phyloP scores from a whole-genome alignment of 176 grass and related monocot species.

The Saccharum spontaneum region DNA sequence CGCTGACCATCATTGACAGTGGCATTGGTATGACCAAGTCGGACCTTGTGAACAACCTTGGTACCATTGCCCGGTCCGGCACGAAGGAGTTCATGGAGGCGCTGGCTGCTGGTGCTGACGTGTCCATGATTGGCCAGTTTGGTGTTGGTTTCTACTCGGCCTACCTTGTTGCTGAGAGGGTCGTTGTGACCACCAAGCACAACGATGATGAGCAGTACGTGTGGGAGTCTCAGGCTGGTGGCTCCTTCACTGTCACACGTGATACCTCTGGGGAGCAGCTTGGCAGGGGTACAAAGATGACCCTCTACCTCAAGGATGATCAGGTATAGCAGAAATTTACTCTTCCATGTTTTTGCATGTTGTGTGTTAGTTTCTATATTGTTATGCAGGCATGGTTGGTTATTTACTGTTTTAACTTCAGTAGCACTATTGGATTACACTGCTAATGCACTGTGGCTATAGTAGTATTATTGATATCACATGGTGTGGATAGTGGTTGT shows the following conservation, averaged over 20 bases:
- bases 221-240: constrained; percentile 98
- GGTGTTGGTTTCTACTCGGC: constrained; percentile 97
- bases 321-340: constrained; percentile 50
- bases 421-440: not conserved
- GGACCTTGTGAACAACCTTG: constrained; percentile 96
- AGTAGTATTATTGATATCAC: not conserved
- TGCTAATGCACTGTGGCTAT: not conserved
- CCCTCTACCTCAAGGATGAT: constrained; percentile 94
- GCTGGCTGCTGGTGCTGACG: constrained; percentile 91
- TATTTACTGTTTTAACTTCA: not conserved
- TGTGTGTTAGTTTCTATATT: not conserved
- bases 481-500: not conserved
- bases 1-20: constrained; percentile 74
- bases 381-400: no score
- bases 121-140: constrained; percentile 98
- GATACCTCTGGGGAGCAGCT: constrained; percentile 77
- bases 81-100: constrained; percentile 99
- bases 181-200: constrained; percentile 83
- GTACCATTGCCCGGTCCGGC: constrained; percentile 90
- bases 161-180: constrained; percentile 89
- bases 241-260: constrained; percentile 88
- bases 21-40: constrained; percentile 98
- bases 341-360: not conserved
- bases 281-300: constrained; percentile 93
- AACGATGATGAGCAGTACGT: constrained; percentile 97